These are phyloP conservation scores for Phytophthora citricola DNA, from an alignment of 352 stramenopile genomes.

Conservation along the genomic window DNA sequence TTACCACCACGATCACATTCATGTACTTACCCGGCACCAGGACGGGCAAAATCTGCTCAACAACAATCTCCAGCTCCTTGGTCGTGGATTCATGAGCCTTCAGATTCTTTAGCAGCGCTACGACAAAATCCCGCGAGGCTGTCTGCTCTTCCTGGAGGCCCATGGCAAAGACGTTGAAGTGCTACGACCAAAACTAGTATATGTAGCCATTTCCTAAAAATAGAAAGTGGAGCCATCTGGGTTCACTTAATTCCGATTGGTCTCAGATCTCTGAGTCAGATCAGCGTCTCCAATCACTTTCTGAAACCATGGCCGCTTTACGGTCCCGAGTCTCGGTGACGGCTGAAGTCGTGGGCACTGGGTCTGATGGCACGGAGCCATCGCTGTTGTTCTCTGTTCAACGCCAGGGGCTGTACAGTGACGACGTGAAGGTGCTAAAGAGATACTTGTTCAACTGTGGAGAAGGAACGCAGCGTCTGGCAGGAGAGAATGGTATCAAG, in stretches of 20 bases:
- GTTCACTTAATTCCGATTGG: conserved; percentile 8
- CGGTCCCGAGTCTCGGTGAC: conserved; percentile 35
- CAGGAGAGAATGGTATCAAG: conserved; percentile 75
- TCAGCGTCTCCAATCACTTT: conserved; percentile 2
- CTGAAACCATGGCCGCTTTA: conserved; percentile 9
- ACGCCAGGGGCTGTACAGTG: conserved; percentile 69
- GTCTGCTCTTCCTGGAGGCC: conserved; percentile 40
- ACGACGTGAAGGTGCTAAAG: conserved; percentile 63
- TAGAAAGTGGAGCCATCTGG: not conserved
- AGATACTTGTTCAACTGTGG: conserved; percentile 80
- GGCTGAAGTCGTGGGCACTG: conserved; percentile 66
- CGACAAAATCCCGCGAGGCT: conserved; percentile 49
- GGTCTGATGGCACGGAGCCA: conserved; percentile 70
- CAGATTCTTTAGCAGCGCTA: conserved; percentile 45
- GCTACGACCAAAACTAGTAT: too few species aligned
- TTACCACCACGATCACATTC: not conserved
- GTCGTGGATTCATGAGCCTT: conserved; percentile 32
- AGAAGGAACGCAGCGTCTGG: conserved; percentile 71
- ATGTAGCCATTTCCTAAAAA: not conserved
- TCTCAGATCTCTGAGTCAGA: conserved; percentile 20
- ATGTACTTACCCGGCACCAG: conserved; percentile 57
- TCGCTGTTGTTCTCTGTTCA: conserved; percentile 74
- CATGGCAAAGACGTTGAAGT: conserved; percentile 6
- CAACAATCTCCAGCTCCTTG: conserved; percentile 55
- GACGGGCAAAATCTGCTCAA: conserved; percentile 64